Conservation (phyloP, 1,284 basidiomycete genomes). For the Gymnopus androsaceus region DNA sequence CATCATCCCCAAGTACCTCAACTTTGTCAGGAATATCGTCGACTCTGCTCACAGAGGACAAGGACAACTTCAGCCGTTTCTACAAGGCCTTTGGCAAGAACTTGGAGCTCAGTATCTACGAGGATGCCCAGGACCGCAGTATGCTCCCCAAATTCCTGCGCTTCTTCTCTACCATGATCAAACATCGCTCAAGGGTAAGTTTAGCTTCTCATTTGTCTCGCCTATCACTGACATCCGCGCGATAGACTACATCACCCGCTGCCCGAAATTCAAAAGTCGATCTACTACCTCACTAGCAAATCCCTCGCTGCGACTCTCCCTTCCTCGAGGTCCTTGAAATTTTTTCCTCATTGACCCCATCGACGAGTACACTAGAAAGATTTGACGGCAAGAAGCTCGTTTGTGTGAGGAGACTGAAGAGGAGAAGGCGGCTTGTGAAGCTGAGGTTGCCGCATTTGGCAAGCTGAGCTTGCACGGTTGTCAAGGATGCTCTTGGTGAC, state of each 20-base stretch:
- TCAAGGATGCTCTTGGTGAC: constrained; percentile 99
- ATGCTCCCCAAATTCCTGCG: constrained; percentile 99
- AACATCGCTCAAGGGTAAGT: constrained; percentile 89
- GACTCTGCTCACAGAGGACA: constrained; percentile 99
- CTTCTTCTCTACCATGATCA: constrained; percentile 97
- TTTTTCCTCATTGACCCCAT: constrained; percentile 98
- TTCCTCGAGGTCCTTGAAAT: constrained; percentile 99
- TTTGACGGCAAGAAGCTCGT: constrained; percentile 98
- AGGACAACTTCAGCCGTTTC: no score
- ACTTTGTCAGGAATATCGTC: constrained; percentile 99
- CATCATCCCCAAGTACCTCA: constrained; percentile 99
- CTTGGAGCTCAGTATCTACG: constrained; percentile 98
- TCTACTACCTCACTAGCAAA: constrained; percentile 99
- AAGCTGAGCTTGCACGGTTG: constrained; percentile 91
- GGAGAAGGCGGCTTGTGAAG: constrained; percentile 92
- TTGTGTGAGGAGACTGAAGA: constrained; percentile 97
- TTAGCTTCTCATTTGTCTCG: not conserved
- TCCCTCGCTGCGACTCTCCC: constrained; percentile 93
- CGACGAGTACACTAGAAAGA: constrained; percentile 98
- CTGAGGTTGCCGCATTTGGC: constrained; percentile 82
- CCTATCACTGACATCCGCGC: constrained; percentile 9
- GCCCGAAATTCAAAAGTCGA: constrained; percentile 99
- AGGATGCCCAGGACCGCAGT: constrained; percentile 97
- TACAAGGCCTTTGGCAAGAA: constrained; percentile 99
- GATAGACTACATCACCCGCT: constrained; percentile 97